These are phyloP conservation scores for Talaromyces rugulosus DNA, from an alignment of 2,329 filamentous ascomycete species.

Conservation along the genomic window DNA sequence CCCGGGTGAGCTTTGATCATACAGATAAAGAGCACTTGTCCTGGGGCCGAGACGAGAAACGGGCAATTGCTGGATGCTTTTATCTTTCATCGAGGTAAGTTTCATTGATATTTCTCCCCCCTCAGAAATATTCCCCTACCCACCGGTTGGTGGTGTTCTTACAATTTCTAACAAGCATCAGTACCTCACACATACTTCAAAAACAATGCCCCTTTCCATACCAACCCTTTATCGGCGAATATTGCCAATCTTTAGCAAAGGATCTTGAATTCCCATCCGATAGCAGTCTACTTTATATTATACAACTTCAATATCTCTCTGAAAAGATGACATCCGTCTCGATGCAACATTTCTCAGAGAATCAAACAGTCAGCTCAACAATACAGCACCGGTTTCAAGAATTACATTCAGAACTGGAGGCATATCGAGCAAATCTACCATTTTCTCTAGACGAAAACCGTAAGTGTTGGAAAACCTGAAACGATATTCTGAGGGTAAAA, in stretches of 20 bases:
- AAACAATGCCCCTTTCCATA: not conserved
- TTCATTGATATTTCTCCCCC: not conserved
- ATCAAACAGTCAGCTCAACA: not conserved
- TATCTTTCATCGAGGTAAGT: conserved; percentile 41
- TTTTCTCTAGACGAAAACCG: not conserved
- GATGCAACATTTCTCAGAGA: not conserved
- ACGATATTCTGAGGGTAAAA: not conserved
- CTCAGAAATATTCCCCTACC: not conserved
- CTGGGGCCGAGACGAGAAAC: conserved; percentile 38
- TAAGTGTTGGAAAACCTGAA: not conserved
- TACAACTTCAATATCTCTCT: not conserved
- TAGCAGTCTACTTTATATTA: not conserved
- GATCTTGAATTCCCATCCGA: not conserved
- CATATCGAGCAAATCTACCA: not conserved
- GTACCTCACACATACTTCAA: not conserved
- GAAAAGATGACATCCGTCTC: not conserved
- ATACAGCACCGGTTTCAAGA: not conserved
- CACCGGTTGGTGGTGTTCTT: not conserved
- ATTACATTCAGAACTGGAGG: not conserved
- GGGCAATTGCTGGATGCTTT: conserved; percentile 42
- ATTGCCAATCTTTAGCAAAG: not conserved
- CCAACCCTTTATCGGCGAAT: not conserved
- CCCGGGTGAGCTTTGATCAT: conserved; percentile 23
- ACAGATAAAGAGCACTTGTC: conserved; percentile 13
- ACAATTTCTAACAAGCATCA: not conserved